Conservation (phyloP, 208 protist genomes). For the Trypanosoma theileri region DNA sequence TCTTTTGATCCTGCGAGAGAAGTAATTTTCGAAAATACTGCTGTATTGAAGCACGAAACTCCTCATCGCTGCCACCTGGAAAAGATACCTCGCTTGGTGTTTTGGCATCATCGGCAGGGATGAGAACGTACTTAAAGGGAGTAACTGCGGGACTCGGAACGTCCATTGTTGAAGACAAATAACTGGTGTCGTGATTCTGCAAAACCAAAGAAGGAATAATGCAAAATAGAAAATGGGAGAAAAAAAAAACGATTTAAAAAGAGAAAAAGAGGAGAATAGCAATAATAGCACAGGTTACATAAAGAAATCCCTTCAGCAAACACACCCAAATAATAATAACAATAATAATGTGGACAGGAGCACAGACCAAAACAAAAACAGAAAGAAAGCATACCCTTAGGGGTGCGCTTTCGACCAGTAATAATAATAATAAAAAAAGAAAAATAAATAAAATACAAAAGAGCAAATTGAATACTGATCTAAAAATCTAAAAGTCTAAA, state of each 20-base stretch:
- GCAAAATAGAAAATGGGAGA: conserved; percentile 4
- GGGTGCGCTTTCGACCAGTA: neutral
- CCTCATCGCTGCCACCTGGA: conserved; percentile 60
- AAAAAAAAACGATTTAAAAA: conserved; percentile 9
- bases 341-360: too few relatives aligned
- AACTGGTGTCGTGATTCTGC: conserved; percentile 4
- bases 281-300: too few relatives aligned
- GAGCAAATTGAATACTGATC: neutral
- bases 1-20: conserved; percentile 72
- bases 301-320: too few relatives aligned
- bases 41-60: conserved; percentile 56
- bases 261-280: neutral
- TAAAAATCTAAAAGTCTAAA: too few relatives aligned
- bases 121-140: conserved; percentile 75
- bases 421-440: conserved; percentile 3
- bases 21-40: conserved; percentile 68
- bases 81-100: conserved; percentile 44
- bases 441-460: conserved; percentile 22
- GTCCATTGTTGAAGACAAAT: conserved; percentile 17
- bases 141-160: neutral
- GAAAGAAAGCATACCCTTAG: neutral
- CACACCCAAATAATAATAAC: too few relatives aligned
- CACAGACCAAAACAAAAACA: neutral
- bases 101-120: conserved; percentile 54
- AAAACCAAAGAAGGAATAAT: conserved; percentile 13